These are phyloP conservation scores for Seiridium cupressi DNA, from an alignment of 2,329 filamentous ascomycete species.

Conservation along the genomic window DNA sequence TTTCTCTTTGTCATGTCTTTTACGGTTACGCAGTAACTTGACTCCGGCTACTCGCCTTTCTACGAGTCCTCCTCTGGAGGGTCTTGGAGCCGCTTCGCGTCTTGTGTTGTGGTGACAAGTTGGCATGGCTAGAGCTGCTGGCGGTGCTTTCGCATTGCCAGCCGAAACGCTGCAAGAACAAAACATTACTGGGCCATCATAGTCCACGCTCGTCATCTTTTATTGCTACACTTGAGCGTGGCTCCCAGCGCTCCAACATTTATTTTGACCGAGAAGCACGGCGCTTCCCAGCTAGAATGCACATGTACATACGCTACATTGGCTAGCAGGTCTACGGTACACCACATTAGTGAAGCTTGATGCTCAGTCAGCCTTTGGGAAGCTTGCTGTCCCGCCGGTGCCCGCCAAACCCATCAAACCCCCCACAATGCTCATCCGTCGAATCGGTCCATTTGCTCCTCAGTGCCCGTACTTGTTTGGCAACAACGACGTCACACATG, in stretches of 20 bases:
- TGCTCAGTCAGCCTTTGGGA: neutral
- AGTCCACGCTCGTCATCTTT: slow-evolving; percentile 46
- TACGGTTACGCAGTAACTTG: slow-evolving; percentile 14
- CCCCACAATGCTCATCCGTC: neutral
- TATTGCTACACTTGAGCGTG: slow-evolving; percentile 41
- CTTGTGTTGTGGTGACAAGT: slow-evolving; percentile 30
- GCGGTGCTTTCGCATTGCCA: slow-evolving; percentile 15
- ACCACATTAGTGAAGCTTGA: neutral
- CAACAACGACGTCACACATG: slow-evolving; percentile 4
- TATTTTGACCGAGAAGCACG: neutral
- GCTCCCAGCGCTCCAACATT: slow-evolving; percentile 51
- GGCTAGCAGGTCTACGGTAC: neutral
- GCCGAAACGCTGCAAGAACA: slow-evolving; percentile 39
- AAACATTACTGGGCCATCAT: slow-evolving; percentile 45
- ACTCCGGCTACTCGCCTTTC: slow-evolving; percentile 25
- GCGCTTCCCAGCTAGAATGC: neutral
- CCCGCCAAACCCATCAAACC: slow-evolving; percentile 3
- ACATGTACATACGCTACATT: neutral
- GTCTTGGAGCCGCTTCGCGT: slow-evolving; percentile 29
- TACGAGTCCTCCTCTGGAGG: slow-evolving; percentile 29
- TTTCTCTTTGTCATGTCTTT: neutral
- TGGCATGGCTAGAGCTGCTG: slow-evolving; percentile 23
- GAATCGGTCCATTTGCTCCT: slow-evolving; percentile 5
- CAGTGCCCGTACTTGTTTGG: neutral
- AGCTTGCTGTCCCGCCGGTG: neutral